These are phyloP conservation scores for Ensete glaucum DNA, from an alignment of 176 grass and related monocot species.

Conservation along the genomic window DNA sequence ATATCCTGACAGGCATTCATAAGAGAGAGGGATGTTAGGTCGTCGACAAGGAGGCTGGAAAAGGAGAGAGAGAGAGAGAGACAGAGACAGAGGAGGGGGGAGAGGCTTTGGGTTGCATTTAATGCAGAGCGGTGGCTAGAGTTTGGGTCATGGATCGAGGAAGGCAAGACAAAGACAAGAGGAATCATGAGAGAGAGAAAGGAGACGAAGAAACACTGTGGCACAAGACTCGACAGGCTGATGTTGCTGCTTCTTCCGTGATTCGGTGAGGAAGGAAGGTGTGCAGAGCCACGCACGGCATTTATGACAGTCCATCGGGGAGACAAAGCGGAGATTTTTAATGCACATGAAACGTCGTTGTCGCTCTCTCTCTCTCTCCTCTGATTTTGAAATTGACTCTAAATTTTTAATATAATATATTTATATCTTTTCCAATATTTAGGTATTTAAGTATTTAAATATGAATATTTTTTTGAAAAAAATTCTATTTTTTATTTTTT, in stretches of 20 bases:
- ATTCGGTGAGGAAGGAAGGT: neutral
- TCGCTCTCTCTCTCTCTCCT: neutral
- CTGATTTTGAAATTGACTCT: too few species aligned
- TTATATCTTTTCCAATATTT: too few species aligned
- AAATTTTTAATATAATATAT: too few species aligned
- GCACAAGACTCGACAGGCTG: neutral
- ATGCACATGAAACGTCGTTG: neutral
- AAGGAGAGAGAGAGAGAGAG: neutral
- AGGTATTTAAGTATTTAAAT: too few species aligned
- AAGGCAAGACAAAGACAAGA: neutral
- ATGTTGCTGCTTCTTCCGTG: neutral
- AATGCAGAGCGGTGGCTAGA: neutral
- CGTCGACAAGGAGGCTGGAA: neutral
- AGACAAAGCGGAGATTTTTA: conserved; percentile 9
- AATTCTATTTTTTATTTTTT: too few species aligned
- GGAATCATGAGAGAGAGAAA: conserved; percentile 13
- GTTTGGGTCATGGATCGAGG: neutral
- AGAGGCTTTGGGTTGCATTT: neutral
- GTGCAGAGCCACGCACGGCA: neutral
- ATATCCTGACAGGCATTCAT: neutral
- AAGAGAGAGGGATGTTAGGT: neutral
- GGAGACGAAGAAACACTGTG: neutral
- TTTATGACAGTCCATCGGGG: neutral
- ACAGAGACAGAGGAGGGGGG: too few species aligned
- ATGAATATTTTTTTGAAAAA: too few species aligned